Conservation (phyloP, 352 stramenopile genomes). For the Pythium oligandrum region DNA sequence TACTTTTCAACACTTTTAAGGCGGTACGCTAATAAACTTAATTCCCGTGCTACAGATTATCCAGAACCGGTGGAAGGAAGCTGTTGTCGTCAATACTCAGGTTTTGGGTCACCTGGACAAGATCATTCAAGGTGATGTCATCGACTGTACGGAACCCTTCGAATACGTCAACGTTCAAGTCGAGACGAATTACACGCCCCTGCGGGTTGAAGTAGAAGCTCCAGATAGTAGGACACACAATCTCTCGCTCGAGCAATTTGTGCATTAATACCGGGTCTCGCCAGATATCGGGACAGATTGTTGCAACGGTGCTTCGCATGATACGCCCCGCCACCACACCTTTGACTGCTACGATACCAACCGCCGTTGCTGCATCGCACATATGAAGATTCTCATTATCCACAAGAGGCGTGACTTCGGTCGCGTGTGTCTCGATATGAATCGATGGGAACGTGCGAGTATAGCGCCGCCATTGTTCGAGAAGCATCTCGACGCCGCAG, state of each 20-base stretch:
- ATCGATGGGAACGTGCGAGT: constrained; percentile 10
- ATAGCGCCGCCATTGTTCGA: constrained; percentile 16
- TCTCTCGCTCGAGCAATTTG: constrained; percentile 1
- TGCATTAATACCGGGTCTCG: constrained; percentile 2
- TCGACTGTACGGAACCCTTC: constrained; percentile 7
- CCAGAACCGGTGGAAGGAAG: not conserved
- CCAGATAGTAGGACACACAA: constrained; percentile 6
- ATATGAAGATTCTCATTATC: not conserved
- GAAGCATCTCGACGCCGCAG: not conserved
- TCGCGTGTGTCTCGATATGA: constrained; percentile 4
- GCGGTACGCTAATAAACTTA: not conserved
- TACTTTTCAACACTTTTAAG: not conserved
- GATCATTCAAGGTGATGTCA: constrained; percentile 4
- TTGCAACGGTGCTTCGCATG: constrained; percentile 2
- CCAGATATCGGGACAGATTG: constrained; percentile 7
- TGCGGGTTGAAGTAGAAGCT: constrained; percentile 11
- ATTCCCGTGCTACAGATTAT: not conserved
- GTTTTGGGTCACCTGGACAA: constrained; percentile 7
- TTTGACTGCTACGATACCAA: constrained; percentile 1
- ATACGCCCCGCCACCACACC: constrained; percentile 8
- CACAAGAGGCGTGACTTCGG: constrained; percentile 1
- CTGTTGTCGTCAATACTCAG: not conserved
- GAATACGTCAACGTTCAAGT: constrained; percentile 12
- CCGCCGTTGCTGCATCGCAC: not conserved
- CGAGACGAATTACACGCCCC: constrained; percentile 5